These are phyloP conservation scores for Hericium rajendrae DNA, from an alignment of 768 basidiomycete species.

Conservation along the genomic window DNA sequence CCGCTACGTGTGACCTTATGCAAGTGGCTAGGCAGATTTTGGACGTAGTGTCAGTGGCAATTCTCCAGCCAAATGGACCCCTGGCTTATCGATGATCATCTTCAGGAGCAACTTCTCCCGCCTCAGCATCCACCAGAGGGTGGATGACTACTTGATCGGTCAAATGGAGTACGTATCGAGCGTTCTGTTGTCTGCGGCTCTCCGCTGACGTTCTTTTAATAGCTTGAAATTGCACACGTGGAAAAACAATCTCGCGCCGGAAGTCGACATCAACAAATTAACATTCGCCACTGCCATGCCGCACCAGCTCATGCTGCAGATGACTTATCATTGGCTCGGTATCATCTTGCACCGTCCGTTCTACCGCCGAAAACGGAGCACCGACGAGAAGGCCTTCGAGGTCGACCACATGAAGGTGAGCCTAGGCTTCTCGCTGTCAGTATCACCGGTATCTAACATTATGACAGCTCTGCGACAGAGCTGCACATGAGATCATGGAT, in stretches of 20 bases:
- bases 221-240: constrained; percentile 13
- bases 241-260: constrained; percentile 10
- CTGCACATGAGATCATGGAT: constrained; percentile 13
- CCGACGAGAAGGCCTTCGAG: constrained; percentile 1
- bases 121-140: constrained; percentile 4
- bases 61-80: not conserved
- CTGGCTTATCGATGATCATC: not conserved
- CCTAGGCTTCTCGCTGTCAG: not conserved
- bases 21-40: constrained; percentile 11
- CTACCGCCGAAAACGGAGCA: constrained; percentile 8
- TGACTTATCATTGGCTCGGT: constrained; percentile 12
- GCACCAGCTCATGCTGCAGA: constrained; percentile 13
- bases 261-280: constrained; percentile 11
- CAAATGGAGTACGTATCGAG: constrained; percentile 11
- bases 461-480: constrained; percentile 10
- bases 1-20: constrained; percentile 11
- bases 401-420: constrained; percentile 13
- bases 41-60: constrained; percentile 9
- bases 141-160: constrained; percentile 10
- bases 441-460: not conserved
- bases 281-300: constrained; percentile 6
- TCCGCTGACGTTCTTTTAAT: not conserved
- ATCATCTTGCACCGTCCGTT: constrained; percentile 14
- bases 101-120: constrained; percentile 11
- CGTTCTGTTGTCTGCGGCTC: not conserved